Base-by-base conservation (phyloP, 768 basidiomycete species). In the Boletus rubropictus region DNA sequence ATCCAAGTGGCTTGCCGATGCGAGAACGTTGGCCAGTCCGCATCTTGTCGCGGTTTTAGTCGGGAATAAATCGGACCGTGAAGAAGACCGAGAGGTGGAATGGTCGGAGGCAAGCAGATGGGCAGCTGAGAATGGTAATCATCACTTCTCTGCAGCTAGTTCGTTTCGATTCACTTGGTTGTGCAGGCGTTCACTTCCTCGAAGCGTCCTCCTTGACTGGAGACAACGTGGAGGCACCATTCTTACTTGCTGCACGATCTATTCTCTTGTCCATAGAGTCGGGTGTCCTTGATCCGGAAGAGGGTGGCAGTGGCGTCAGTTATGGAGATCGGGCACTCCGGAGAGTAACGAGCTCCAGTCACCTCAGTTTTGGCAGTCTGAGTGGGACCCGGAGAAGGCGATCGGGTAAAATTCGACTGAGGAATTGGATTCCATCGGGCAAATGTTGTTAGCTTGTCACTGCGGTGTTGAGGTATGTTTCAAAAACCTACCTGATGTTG, bases 301-400 rank as follows among this genome's bases (percentile, higher is more conserved):
- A 89, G 61, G 81, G 89, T 14, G 95, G 92, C 1, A 93, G 89
- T 51, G 96, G 96, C 18, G 92, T 99, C 37, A 91, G 88, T 59
- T 99, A 96, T 61, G 96, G 96, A 8, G 96, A 97, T 65, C 78
- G 96, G 49, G 88, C 92, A 20, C 73, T 98, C 27, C 78, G 92
- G 47, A 77, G 95, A 58, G 90, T 97, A 27, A 92, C 86, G 52
- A 90, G 88, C 64, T 87, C 86, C n/a, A 90, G 88, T 59, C 81
- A 88, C 46, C 70, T 93, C 57, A 90, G 89, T 62, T 89, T 90
- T 63, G 88, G 87, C 14, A 89, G 86, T 60, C 69, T 88, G 42
- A 87, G 84, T 59, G 80, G 77, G n/a, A 69, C 76, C 37, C 80
- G 84, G 40, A 75, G 74, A 61, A 79, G 77, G 52, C 69, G 65